Percentiles rank a stretch among this genome's conserved stretches.
Conservation (phyloP, 1,284 basidiomycete species). For the Ustilago shanxiensis region DNA sequence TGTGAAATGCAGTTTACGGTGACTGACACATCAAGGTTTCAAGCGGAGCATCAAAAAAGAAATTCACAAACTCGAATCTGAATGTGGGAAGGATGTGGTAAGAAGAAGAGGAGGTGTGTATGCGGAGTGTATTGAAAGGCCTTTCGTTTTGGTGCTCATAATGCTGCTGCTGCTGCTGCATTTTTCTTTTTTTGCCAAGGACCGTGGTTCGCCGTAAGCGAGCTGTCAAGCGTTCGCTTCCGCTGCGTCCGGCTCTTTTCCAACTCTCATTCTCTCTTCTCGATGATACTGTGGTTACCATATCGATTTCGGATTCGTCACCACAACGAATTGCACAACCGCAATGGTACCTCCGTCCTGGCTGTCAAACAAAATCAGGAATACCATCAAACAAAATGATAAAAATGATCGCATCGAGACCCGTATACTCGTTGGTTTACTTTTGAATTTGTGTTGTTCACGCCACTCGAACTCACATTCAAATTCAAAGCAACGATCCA, state of each 20-base stretch:
- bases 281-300: no score
- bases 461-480: no score
- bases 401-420: no score
- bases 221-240: conserved; percentile 29
- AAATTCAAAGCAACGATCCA: no score
- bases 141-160: not conserved
- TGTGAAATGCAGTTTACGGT: not conserved
- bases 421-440: no score
- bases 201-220: conserved; percentile 35
- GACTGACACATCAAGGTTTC: not conserved
- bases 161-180: not conserved
- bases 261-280: no score
- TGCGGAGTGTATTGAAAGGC: not conserved
- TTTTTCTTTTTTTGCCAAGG: not conserved
- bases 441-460: no score
- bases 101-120: not conserved
- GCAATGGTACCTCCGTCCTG: no score
- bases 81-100: not conserved
- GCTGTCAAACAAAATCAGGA: no score
- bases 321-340: no score
- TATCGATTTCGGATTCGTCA: no score
- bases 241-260: not conserved
- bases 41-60: conserved; percentile 1
- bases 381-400: no score
- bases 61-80: not conserved